Percentiles rank a stretch among this genome's conserved stretches.
phyloP scores from a whole-genome alignment of 768 basidiomycete genomes.

The Suillus hirtellus region DNA sequence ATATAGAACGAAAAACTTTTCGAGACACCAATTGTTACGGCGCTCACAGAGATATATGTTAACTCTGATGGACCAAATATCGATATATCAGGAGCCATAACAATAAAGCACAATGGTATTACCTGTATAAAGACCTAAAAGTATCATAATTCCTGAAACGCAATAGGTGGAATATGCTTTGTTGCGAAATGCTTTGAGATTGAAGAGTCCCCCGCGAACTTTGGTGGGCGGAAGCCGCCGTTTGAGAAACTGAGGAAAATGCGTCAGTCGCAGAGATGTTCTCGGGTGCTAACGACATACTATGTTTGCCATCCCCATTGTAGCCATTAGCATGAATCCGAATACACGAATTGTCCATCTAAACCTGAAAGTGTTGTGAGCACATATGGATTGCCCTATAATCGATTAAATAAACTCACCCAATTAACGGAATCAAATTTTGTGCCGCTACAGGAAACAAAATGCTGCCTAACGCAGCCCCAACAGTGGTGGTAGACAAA shows the following conservation, averaged over 20 bases:
- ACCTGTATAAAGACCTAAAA: conserved; percentile 74
- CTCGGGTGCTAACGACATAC: conserved; percentile 32
- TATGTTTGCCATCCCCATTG: conserved; percentile 56
- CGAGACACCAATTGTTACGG: conserved; percentile 48
- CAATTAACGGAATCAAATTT: conserved; percentile 52
- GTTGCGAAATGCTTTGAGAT: conserved; percentile 49
- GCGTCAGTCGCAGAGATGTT: background rate
- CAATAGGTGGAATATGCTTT: conserved; percentile 57
- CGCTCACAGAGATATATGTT: conserved; percentile 66
- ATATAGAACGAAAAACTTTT: conserved; percentile 61
- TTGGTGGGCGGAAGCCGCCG: conserved; percentile 57
- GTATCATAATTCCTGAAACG: conserved; percentile 51
- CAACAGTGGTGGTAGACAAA: conserved; percentile 61
- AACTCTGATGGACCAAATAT: conserved; percentile 42
- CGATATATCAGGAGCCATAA: conserved; percentile 14
- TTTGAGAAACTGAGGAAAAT: conserved; percentile 25
- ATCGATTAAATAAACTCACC: conserved; percentile 49
- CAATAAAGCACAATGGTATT: conserved; percentile 12
- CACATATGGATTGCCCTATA: background rate
- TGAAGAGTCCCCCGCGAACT: conserved; percentile 57
- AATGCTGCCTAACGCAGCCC: conserved; percentile 69
- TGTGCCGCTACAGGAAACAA: conserved; percentile 63
- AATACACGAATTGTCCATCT: conserved; percentile 75
- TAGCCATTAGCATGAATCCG: conserved; percentile 57
- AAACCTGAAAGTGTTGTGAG: conserved; percentile 45